Evolutionary conservation across 2,329 filamentous ascomycete genomes (phyloP).

Genomic region (Chaetothyriales sp.): DNA sequence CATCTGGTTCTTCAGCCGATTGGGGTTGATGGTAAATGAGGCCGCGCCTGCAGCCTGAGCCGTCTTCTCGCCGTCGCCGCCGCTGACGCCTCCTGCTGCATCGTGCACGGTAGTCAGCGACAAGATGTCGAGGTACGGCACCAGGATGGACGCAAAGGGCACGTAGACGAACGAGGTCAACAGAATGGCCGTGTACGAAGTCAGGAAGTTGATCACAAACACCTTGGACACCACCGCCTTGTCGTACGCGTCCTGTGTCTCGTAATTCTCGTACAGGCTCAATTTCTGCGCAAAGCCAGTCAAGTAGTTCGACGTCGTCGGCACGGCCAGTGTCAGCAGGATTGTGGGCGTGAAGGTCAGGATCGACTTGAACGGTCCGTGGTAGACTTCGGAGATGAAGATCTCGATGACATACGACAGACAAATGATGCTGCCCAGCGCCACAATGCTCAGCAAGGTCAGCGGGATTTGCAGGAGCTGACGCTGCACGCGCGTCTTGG

Average conservation of each 20-base stretch:
- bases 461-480: constrained; percentile 79
- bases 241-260: constrained; percentile 71
- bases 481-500: constrained; percentile 57
- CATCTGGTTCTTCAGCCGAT: constrained; percentile 74
- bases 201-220: constrained; percentile 93
- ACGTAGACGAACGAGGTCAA: constrained; percentile 91
- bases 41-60: constrained; percentile 40
- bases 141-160: constrained; percentile 70
- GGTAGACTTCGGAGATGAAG: constrained; percentile 88
- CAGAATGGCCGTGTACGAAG: constrained; percentile 82
- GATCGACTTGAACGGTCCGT: constrained; percentile 72
- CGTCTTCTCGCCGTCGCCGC: constrained; percentile 62
- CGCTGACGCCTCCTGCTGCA: too few species aligned
- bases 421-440: constrained; percentile 70
- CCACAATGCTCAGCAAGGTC: constrained; percentile 55
- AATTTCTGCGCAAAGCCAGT: constrained; percentile 63
- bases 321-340: constrained; percentile 68
- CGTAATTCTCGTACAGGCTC: constrained; percentile 81
- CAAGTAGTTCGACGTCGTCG: constrained; percentile 61
- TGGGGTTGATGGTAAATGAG: constrained; percentile 68
- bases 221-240: constrained; percentile 80
- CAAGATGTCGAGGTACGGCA: constrained; percentile 78
- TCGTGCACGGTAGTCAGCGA: constrained; percentile 59
- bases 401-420: constrained; percentile 86
- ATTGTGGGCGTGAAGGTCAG: constrained; percentile 80